Evolutionary conservation across 805 yeast genomes (phyloP).

Genomic region (Candida fluviatilis): DNA sequence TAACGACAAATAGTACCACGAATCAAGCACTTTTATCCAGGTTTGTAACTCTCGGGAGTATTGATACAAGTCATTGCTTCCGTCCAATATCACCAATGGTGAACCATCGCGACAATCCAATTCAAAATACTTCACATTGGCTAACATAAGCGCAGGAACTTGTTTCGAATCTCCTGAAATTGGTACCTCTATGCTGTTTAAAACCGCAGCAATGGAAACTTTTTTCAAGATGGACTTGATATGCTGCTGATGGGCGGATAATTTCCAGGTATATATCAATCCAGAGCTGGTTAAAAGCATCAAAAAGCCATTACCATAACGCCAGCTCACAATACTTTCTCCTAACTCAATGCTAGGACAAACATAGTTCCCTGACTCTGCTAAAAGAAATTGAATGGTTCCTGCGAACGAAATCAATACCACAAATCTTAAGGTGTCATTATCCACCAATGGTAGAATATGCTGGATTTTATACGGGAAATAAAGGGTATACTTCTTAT

Average conservation of each 20-base stretch:
- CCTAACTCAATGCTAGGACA: constrained; percentile 54
- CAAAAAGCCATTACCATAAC: constrained; percentile 28
- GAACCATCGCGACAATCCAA: constrained; percentile 33
- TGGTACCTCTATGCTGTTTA: constrained; percentile 30
- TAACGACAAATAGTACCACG: constrained; percentile 29
- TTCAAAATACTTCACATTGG: constrained; percentile 24
- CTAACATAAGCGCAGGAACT: constrained; percentile 8
- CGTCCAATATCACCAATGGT: constrained; percentile 38
- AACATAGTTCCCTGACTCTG: constrained; percentile 41
- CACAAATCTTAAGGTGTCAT: constrained; percentile 38
- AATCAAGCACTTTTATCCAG: constrained; percentile 49
- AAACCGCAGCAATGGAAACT: constrained; percentile 50
- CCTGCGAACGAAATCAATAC: constrained; percentile 59
- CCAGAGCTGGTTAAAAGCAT: constrained; percentile 50
- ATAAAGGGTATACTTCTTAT: constrained; percentile 32
- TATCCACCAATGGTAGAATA: constrained; percentile 35
- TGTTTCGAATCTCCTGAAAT: constrained; percentile 5
- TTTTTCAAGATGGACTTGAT: constrained; percentile 33
- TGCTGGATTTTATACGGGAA: constrained; percentile 48
- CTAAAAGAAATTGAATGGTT: constrained; percentile 41
- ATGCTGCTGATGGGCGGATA: constrained; percentile 19
- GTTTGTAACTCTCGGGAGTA: constrained; percentile 38
- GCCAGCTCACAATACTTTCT: constrained; percentile 35
- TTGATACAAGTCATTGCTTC: constrained; percentile 31
- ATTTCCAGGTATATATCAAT: constrained; percentile 47